phyloP scores from a whole-genome alignment of 140 eudicot genomes.

The Senecio squalidus region DNA sequence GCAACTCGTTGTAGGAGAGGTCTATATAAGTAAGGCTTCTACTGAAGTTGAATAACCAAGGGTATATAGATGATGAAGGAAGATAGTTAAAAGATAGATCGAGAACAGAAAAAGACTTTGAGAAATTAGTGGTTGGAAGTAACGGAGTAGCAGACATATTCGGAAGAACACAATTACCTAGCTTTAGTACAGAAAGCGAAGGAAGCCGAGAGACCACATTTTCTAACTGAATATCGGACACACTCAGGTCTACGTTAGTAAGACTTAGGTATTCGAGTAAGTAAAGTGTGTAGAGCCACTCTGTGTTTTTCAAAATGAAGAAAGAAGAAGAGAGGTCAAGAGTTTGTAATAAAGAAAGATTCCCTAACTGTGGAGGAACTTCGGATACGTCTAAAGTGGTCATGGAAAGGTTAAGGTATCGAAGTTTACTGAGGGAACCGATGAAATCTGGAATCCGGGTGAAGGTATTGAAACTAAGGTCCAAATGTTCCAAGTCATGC shows the following conservation, averaged over 20 bases:
- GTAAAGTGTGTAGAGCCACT: not conserved
- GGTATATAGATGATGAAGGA: not conserved
- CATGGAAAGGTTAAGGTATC: constrained; percentile 7
- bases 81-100: not conserved
- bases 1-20: not conserved
- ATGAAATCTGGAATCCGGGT: constrained; percentile 4
- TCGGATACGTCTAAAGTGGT: not conserved
- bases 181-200: not conserved
- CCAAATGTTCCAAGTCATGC: not conserved
- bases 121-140: not conserved
- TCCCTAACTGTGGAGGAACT: not conserved
- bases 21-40: not conserved
- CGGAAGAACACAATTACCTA: not conserved
- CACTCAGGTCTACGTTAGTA: not conserved
- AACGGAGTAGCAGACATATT: not conserved
- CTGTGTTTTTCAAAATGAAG: not conserved
- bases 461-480: constrained; percentile 5
- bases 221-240: not conserved
- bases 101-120: constrained; percentile 1
- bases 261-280: not conserved
- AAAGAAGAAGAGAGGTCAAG: not conserved
- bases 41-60: constrained; percentile 8
- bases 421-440: not conserved
- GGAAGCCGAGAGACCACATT: not conserved
- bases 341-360: not conserved